Base-by-base conservation (phyloP, 495 filamentous ascomycete genomes). In the Neurospora sp. region DNA sequence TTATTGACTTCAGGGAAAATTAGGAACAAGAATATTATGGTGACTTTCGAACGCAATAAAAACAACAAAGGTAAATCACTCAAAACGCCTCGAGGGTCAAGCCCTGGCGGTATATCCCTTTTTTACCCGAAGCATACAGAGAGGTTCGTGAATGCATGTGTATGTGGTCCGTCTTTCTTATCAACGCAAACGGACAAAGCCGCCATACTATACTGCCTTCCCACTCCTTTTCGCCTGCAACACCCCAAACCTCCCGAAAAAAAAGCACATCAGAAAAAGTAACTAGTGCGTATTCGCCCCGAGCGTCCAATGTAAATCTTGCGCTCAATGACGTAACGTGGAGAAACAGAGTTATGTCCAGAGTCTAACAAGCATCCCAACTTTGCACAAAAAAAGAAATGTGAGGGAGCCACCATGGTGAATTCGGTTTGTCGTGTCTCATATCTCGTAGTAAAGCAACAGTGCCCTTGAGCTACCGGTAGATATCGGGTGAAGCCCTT, bases 391-490 rank as follows among this genome's bases (percentile, higher is more conserved):
- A 74, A 71, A 70, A 69, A 76, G 39, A 42, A 72, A 62, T 74
- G 72, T 77, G 74, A 70, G 76, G 23, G 70, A 59, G 69, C 40
- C 69, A 70, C 39, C 71, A 59, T 54, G 66, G 77, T 72, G 71
- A 72, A 31, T 72, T 75, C 69, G 70, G 70, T 75, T 74, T 74
- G 77, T 81, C 79, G 78, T 81, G 71, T 80, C 78, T 81, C 79
- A 76, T 81, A 70, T 81, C 78, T 81, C 79, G 77, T 81, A 75
- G 71, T 62, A 62, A 79, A 77, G 75, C 77, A 72, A 70, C 40
- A 39, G 74, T 72, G 69, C 46, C 73, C 71, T 69, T 46, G 70
- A 66, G 70, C 35, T 41, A 73, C 44, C 71, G 37, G 42, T 40
- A 12, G 71, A 70, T 73, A 70, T 73, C 40, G 35, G 71, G 44